These are phyloP conservation scores for Heimioporus punctisporus DNA, from an alignment of 1,284 basidiomycete genomes.

Conservation along the genomic window DNA sequence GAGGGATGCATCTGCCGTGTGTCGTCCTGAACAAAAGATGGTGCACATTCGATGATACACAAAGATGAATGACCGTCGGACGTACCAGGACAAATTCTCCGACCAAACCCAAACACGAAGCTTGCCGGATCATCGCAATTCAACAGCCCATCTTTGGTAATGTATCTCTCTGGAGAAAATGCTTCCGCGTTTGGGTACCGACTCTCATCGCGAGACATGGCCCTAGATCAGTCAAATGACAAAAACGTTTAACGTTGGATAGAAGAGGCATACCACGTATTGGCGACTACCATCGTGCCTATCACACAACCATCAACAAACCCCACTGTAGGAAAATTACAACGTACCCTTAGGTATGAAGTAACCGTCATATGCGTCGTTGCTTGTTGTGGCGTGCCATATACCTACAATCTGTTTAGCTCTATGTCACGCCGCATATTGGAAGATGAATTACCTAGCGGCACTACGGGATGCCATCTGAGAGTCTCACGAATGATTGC, in stretches of 20 bases:
- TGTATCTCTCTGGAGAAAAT: slow-evolving; percentile 15
- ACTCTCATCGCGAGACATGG: slow-evolving; percentile 20
- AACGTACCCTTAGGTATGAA: slow-evolving; percentile 21
- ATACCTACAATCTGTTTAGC: too few relatives aligned
- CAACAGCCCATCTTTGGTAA: slow-evolving; percentile 12
- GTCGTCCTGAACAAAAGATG: too few relatives aligned
- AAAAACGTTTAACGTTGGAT: not conserved
- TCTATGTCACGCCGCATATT: too few relatives aligned
- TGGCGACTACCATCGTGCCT: slow-evolving; percentile 17
- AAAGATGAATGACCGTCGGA: too few relatives aligned
- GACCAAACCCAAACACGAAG: not conserved
- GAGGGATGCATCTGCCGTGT: too few relatives aligned
- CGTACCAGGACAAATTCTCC: too few relatives aligned
- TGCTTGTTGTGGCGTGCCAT: slow-evolving; percentile 12
- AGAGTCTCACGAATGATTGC: slow-evolving; percentile 40
- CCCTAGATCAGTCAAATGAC: slow-evolving; percentile 9
- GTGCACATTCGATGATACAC: too few relatives aligned
- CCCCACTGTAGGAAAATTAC: not conserved
- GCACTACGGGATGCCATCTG: slow-evolving; percentile 22
- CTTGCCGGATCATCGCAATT: slow-evolving; percentile 11
- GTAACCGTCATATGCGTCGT: slow-evolving; percentile 16
- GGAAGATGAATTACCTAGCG: slow-evolving; percentile 8
- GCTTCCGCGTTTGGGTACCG: slow-evolving; percentile 19
- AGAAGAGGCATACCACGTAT: not conserved
- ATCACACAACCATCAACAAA: not conserved